Percentiles rank a stretch among this genome's conserved stretches.
phyloP scores from a whole-genome alignment of 768 basidiomycete genomes.

The Pleurotus platypus region DNA sequence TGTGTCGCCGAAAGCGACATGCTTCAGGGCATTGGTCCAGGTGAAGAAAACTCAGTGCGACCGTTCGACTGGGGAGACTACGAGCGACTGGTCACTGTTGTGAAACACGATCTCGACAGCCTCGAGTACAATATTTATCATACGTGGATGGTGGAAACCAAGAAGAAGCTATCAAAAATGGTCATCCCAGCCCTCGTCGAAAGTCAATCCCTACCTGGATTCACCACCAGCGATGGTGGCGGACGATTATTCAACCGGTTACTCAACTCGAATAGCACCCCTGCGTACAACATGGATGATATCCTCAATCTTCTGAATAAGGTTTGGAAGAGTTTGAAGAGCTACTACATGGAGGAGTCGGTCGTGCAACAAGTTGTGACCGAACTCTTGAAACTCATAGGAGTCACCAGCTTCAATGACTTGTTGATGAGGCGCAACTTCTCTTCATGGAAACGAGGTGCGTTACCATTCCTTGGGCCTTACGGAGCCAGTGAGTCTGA shows the following conservation, averaged over 20 bases:
- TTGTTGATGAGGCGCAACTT: constrained; percentile 98
- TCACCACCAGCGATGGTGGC: constrained; percentile 92
- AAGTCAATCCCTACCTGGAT: constrained; percentile 95
- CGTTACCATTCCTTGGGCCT: constrained; percentile 16
- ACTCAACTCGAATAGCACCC: constrained; percentile 78
- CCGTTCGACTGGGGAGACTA: constrained; percentile 97
- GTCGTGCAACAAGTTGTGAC: constrained; percentile 95
- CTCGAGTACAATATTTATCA: constrained; percentile 99
- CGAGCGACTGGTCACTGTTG: constrained; percentile 93
- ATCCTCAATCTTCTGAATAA: constrained; percentile 95
- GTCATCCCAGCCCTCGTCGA: constrained; percentile 98
- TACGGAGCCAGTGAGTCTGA: too few species aligned
- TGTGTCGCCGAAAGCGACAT: constrained; percentile 99
- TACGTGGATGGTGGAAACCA: constrained; percentile 98
- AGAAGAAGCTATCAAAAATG: constrained; percentile 95
- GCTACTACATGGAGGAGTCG: constrained; percentile 97
- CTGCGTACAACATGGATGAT: constrained; percentile 98
- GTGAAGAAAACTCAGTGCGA: constrained; percentile 87
- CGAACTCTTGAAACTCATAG: constrained; percentile 92
- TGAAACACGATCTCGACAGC: constrained; percentile 97
- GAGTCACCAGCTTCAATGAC: constrained; percentile 97
- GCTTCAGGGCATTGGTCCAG: constrained; percentile 95
- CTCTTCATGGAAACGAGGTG: constrained; percentile 99
- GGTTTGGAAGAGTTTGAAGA: constrained; percentile 97
- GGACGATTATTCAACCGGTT: constrained; percentile 93